Percentiles rank a stretch among this genome's conserved stretches.
phyloP scores from a whole-genome alignment of 345 rosid genomes.

The Trapa incisa region DNA sequence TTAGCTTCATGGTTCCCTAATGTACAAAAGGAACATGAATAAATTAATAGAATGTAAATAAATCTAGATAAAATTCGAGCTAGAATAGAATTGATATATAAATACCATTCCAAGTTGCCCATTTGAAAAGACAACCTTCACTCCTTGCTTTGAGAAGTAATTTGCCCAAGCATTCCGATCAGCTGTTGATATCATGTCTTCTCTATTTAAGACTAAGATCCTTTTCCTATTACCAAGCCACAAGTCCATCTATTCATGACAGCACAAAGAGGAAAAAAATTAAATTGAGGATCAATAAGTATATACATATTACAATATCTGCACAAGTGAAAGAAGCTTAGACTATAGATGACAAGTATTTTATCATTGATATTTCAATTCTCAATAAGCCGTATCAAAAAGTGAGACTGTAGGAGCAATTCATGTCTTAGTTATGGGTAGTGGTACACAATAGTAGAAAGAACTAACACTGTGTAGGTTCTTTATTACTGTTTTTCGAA shows the following conservation, averaged over 20 bases:
- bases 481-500: not conserved
- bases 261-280: not conserved
- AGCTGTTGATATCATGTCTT: conserved; percentile 79
- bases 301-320: not conserved
- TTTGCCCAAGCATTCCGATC: conserved; percentile 93
- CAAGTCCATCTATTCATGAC: conserved; percentile 51
- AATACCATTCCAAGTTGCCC: conserved; percentile 77
- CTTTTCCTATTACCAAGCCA: conserved; percentile 94
- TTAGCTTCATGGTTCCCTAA: conserved; percentile 77
- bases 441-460: not conserved
- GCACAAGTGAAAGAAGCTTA: not conserved
- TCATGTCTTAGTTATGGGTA: not conserved
- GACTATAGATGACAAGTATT: not conserved
- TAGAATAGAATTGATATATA: not conserved
- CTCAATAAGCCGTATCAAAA: not conserved
- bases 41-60: conserved; percentile 2
- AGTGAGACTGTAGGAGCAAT: not conserved
- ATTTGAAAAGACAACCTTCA: conserved; percentile 60
- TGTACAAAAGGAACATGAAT: conserved; percentile 10
- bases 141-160: conserved; percentile 72
- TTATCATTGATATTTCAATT: not conserved
- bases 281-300: not conserved
- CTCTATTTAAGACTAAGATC: conserved; percentile 76
- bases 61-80: not conserved
- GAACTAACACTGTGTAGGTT: not conserved